Conservation (phyloP, 345 rosid genomes). For the Alliaria petiolata region DNA sequence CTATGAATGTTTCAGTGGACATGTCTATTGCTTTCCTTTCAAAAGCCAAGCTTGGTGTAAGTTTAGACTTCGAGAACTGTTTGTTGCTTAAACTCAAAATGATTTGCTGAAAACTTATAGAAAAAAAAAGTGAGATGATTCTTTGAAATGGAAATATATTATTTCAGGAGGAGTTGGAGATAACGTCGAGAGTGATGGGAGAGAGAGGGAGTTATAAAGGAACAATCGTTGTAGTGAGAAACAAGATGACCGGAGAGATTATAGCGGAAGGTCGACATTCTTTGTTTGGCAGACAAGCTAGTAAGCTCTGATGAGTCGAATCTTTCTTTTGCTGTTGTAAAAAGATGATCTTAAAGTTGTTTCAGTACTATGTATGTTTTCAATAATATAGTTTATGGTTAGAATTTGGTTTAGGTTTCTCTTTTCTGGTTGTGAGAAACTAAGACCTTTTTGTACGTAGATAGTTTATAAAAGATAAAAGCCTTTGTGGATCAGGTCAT, state of each 20-base stretch:
- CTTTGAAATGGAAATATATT: neutral
- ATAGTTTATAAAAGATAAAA: neutral
- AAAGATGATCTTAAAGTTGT: neutral
- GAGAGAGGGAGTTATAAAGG: slow-evolving; percentile 66
- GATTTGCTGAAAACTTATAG: neutral
- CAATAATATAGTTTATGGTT: neutral
- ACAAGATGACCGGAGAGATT: slow-evolving; percentile 68
- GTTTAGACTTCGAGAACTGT: neutral
- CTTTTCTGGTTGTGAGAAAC: neutral
- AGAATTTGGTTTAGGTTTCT: neutral
- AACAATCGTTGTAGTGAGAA: slow-evolving; percentile 60
- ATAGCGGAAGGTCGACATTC: slow-evolving; percentile 97
- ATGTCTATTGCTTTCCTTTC: slow-evolving; percentile 79
- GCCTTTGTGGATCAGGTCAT: too few relatives aligned
- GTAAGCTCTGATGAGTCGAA: slow-evolving; percentile 54
- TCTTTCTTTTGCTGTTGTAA: neutral
- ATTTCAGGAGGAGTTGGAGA: slow-evolving; percentile 80
- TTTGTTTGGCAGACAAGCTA: slow-evolving; percentile 54
- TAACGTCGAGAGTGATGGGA: slow-evolving; percentile 68
- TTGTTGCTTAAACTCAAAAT: neutral
- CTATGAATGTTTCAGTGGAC: slow-evolving; percentile 76
- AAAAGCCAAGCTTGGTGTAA: slow-evolving; percentile 59
- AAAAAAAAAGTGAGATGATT: neutral
- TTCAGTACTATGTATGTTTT: neutral
- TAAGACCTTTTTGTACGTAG: neutral